These are phyloP conservation scores for Rhizophlyctis rosea DNA, from an alignment of 192 early-diverging fungal genomes.

Conservation along the genomic window DNA sequence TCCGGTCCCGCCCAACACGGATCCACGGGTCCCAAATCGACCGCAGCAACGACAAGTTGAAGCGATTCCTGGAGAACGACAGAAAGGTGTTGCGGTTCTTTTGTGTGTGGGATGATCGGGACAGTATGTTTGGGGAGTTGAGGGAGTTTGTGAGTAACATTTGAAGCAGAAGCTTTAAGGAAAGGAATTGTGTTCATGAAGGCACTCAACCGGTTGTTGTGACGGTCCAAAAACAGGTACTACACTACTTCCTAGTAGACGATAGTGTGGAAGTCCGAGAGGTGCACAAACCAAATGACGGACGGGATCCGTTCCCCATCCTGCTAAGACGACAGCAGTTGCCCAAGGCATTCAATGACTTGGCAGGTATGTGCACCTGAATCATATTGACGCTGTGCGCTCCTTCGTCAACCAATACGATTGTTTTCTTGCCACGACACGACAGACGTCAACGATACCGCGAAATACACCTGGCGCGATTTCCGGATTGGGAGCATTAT, in stretches of 20 bases:
- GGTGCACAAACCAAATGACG: slow-evolving; percentile 59
- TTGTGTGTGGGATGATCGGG: slow-evolving; percentile 63
- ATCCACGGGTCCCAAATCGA: slow-evolving; percentile 16
- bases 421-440: slow-evolving; percentile 1
- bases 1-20: slow-evolving; percentile 44
- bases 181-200: neutral
- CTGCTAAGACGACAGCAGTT: slow-evolving; percentile 54
- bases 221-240: slow-evolving; percentile 24
- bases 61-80: slow-evolving; percentile 60
- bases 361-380: slow-evolving; percentile 47
- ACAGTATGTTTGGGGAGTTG: slow-evolving; percentile 58
- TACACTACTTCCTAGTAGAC: slow-evolving; percentile 67
- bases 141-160: slow-evolving; percentile 52
- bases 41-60: slow-evolving; percentile 48
- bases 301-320: slow-evolving; percentile 59
- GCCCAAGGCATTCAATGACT: slow-evolving; percentile 53
- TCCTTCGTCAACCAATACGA: no score
- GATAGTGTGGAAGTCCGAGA: slow-evolving; percentile 64
- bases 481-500: slow-evolving; percentile 54
- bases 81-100: slow-evolving; percentile 61
- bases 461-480: slow-evolving; percentile 62
- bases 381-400: no score
- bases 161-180: neutral
- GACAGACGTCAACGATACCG: slow-evolving; percentile 40
- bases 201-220: neutral